Evolutionary conservation across 768 basidiomycete species (phyloP).

Genomic region (Heimioporus sp.): DNA sequence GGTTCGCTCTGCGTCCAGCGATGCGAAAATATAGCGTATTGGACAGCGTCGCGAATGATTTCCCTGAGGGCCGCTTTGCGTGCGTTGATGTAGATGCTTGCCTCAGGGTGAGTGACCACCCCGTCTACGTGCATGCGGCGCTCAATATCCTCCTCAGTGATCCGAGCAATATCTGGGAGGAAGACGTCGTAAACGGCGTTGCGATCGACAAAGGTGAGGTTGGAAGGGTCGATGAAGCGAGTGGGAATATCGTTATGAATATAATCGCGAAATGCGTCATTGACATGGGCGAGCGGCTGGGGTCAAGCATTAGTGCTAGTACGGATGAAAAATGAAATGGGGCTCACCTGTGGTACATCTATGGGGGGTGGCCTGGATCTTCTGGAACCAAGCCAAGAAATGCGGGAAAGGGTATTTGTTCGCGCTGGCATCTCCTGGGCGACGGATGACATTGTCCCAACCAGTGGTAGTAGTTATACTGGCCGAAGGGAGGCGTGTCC

Average conservation of each 20-base stretch:
- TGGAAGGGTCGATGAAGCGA: slow-evolving; percentile 24
- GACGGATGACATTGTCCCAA: not conserved
- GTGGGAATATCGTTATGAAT: slow-evolving; percentile 25
- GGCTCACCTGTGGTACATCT: not conserved
- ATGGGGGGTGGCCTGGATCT: too few species aligned
- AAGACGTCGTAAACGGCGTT: slow-evolving; percentile 18
- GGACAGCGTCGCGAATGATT: slow-evolving; percentile 16
- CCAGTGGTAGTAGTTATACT: slow-evolving; percentile 4
- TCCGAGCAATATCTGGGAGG: slow-evolving; percentile 9
- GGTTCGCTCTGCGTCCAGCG: slow-evolving; percentile 23
- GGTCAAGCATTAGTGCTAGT: not conserved
- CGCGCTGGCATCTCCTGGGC: not conserved
- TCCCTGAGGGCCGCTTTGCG: slow-evolving; percentile 14
- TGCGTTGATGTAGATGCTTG: slow-evolving; percentile 10
- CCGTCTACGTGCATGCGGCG: not conserved
- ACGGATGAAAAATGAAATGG: not conserved
- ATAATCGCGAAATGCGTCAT: slow-evolving; percentile 16
- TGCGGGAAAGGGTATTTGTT: not conserved
- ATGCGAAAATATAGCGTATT: slow-evolving; percentile 27
- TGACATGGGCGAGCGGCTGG: slow-evolving; percentile 6
- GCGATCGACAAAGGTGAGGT: slow-evolving; percentile 22
- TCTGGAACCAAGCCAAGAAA: slow-evolving; percentile 1
- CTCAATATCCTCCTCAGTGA: slow-evolving; percentile 17
- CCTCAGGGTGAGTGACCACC: slow-evolving; percentile 7
- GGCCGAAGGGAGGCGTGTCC: not conserved